Conservation (phyloP, 139 green algal species). For the Haematococcus lacustris region DNA sequence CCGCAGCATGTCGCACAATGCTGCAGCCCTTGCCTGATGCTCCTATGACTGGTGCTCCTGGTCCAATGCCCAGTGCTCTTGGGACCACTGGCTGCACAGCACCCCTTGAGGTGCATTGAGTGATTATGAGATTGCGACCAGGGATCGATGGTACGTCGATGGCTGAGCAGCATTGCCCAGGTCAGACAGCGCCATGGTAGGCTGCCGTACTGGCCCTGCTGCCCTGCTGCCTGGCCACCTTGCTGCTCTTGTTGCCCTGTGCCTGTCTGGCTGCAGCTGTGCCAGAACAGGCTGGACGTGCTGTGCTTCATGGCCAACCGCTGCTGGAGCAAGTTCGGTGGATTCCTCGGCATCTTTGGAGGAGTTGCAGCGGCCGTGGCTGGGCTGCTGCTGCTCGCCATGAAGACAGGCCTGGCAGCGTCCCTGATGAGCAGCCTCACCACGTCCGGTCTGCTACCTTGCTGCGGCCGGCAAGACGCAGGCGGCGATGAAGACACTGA, state of each 20-base stretch:
- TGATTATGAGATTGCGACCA: too few species aligned
- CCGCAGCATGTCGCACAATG: too few species aligned
- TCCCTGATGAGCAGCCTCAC: too few species aligned
- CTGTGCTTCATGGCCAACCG: constrained; percentile 20
- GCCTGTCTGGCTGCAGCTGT: constrained; percentile 6
- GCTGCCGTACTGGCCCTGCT: not conserved
- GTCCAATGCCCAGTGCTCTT: not conserved
- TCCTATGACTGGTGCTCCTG: not conserved
- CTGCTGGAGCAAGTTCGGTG: constrained; percentile 30
- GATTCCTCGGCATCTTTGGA: constrained; percentile 15
- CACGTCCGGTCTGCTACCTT: too few species aligned
- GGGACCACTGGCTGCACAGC: not conserved
- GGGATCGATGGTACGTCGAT: too few species aligned
- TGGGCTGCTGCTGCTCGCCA: constrained; percentile 1
- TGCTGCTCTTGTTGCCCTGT: not conserved
- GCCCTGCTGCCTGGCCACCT: not conserved
- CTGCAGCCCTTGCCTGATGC: too few species aligned
- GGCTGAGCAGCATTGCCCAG: too few species aligned
- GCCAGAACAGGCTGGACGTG: constrained; percentile 16
- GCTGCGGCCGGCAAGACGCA: too few species aligned
- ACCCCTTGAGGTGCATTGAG: not conserved
- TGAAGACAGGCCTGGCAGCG: not conserved
- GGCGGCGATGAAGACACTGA: too few species aligned
- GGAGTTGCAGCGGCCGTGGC: not conserved
- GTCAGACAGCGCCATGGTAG: too few species aligned